These are phyloP conservation scores for Fusarium phyllophilum DNA, from an alignment of 2,329 filamentous ascomycete genomes.

Conservation along the genomic window DNA sequence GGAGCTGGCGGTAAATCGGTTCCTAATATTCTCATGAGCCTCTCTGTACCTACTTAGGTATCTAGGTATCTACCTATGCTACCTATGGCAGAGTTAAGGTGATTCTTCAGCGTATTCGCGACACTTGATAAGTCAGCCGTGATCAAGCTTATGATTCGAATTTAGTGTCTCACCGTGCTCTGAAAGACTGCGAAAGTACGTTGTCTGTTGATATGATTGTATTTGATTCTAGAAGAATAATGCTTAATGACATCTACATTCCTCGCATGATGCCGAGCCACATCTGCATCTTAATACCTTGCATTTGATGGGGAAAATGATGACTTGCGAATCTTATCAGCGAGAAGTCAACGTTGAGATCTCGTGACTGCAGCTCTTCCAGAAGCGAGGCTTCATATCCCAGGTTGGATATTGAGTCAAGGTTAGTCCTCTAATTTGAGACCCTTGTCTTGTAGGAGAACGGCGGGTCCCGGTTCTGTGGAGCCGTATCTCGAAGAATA, in stretches of 20 bases:
- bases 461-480: not conserved
- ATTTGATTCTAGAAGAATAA: not conserved
- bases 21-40: not conserved
- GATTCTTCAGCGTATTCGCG: not conserved
- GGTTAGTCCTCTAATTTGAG: not conserved
- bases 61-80: not conserved
- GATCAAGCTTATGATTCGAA: not conserved
- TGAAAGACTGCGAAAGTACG: not conserved
- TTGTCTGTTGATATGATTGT: not conserved
- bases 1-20: not conserved
- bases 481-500: not conserved
- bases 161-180: not conserved
- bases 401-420: not conserved
- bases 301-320: not conserved
- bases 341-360: not conserved
- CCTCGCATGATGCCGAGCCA: not conserved
- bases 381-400: not conserved
- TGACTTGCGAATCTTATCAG: not conserved
- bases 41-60: not conserved
- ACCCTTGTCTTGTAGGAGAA: not conserved
- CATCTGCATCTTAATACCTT: not conserved
- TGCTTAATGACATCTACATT: not conserved
- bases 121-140: not conserved
- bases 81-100: not conserved
- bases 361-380: not conserved